phyloP scores from a whole-genome alignment of 208 protist species.

The Leishmania arabica region DNA sequence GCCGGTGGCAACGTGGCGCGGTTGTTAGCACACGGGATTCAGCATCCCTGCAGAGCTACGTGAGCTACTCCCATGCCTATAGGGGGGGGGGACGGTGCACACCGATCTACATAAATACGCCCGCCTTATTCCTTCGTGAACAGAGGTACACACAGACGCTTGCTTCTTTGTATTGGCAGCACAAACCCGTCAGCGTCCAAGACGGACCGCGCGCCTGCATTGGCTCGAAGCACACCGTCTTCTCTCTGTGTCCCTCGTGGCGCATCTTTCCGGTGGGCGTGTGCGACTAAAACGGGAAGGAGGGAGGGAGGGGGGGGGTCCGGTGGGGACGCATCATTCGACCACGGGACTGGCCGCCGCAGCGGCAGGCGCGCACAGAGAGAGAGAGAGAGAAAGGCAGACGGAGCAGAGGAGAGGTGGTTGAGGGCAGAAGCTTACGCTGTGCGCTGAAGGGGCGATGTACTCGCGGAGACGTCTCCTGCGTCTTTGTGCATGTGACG shows the following conservation, averaged over 20 bases:
- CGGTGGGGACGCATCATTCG: neutral
- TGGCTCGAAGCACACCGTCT: neutral
- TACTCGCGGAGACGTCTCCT: slow-evolving; percentile 3
- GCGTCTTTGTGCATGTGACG: neutral
- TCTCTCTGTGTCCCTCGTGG: neutral
- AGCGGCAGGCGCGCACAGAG: neutral
- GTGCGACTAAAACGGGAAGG: neutral
- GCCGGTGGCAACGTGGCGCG: neutral
- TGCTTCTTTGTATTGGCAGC: neutral
- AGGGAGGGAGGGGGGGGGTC: too few species aligned
- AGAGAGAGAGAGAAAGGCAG: neutral
- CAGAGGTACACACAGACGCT: neutral
- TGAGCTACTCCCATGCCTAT: neutral
- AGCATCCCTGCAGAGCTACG: neutral
- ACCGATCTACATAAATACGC: neutral
- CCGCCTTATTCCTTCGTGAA: neutral
- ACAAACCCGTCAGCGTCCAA: neutral
- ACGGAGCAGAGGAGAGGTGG: neutral
- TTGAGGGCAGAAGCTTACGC: neutral
- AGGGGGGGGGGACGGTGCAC: neutral
- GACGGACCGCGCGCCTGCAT: neutral
- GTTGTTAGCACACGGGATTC: neutral
- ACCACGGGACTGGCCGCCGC: neutral
- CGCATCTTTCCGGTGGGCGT: neutral
- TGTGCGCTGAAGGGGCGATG: neutral